Evolutionary conservation across 192 early-diverging fungal species (phyloP).

Genomic region (Coemansia sp.): DNA sequence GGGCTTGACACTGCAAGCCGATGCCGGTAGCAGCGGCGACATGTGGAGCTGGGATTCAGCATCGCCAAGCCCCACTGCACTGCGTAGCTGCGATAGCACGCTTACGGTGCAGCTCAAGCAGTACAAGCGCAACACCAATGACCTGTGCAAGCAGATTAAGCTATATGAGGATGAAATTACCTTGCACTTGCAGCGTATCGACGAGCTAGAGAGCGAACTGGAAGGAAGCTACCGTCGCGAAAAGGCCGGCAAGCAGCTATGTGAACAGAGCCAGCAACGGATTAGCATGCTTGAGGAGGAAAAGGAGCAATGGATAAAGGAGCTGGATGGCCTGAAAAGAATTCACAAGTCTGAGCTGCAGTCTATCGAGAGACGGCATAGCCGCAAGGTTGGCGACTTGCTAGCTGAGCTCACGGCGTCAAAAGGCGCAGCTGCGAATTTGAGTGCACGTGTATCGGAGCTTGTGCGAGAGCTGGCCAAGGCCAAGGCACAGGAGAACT

Average conservation of each 20-base stretch:
- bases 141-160: conserved; percentile 28
- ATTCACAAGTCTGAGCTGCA: conserved; percentile 17
- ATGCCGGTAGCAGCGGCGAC: conserved; percentile 11
- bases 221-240: conserved; percentile 21
- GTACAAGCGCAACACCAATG: conserved; percentile 27
- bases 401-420: conserved; percentile 11
- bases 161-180: conserved; percentile 22
- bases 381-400: conserved; percentile 12
- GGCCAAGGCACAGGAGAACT: conserved; percentile 2
- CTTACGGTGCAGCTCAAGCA: conserved; percentile 24
- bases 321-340: conserved; percentile 2
- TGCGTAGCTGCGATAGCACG: conserved; percentile 7
- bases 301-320: conserved; percentile 22
- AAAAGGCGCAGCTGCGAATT: conserved; percentile 12
- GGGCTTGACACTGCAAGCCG: neutral
- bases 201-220: conserved; percentile 11
- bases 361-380: conserved; percentile 18
- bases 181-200: conserved; percentile 4
- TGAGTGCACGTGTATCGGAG: conserved; percentile 17
- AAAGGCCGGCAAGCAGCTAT: conserved; percentile 6
- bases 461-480: conserved; percentile 19
- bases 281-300: conserved; percentile 21
- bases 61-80: conserved; percentile 7
- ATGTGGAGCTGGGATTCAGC: conserved; percentile 18
- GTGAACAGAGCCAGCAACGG: conserved; percentile 9